These are phyloP conservation scores for Podospora tetraspora DNA, from an alignment of 495 filamentous ascomycete species.

Conservation along the genomic window DNA sequence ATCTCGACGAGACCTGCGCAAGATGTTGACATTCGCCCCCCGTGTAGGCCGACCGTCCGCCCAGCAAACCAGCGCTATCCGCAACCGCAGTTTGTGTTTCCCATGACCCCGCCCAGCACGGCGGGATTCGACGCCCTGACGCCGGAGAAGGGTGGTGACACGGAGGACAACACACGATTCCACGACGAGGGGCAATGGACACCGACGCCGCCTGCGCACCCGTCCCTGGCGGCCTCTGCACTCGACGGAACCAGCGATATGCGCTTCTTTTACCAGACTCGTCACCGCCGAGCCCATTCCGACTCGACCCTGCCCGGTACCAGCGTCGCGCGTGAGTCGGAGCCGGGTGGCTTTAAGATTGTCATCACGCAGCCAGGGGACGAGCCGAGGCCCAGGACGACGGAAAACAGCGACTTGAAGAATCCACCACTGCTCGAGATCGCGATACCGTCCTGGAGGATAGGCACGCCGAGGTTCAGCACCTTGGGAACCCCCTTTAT, in stretches of 20 bases:
- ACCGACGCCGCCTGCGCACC: slow-evolving; percentile 28
- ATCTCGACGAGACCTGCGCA: neutral
- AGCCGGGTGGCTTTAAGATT: slow-evolving; percentile 69
- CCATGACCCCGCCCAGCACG: slow-evolving; percentile 52
- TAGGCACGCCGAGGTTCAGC: slow-evolving; percentile 81
- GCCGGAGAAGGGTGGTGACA: slow-evolving; percentile 35
- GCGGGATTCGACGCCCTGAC: slow-evolving; percentile 46
- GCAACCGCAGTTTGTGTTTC: slow-evolving; percentile 55
- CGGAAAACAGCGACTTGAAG: slow-evolving; percentile 48
- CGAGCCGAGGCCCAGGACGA: slow-evolving; percentile 56
- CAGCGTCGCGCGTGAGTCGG: slow-evolving; percentile 47
- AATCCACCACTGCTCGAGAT: slow-evolving; percentile 61
- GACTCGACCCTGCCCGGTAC: slow-evolving; percentile 45
- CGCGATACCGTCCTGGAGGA: slow-evolving; percentile 78
- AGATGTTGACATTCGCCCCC: slow-evolving; percentile 16
- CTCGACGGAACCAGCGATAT: slow-evolving; percentile 26
- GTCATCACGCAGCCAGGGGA: slow-evolving; percentile 72
- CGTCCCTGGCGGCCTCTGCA: slow-evolving; percentile 25
- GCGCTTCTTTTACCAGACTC: slow-evolving; percentile 30
- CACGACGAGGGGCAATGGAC: slow-evolving; percentile 39
- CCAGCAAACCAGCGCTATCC: slow-evolving; percentile 53
- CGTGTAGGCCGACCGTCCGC: slow-evolving; percentile 52
- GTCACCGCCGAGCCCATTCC: slow-evolving; percentile 45
- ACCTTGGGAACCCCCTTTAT: slow-evolving; percentile 71
- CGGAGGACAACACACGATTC: slow-evolving; percentile 25